These are phyloP conservation scores for Hyaloperonospora arabidopsidis DNA, from an alignment of 352 stramenopile genomes.

Conservation along the genomic window DNA sequence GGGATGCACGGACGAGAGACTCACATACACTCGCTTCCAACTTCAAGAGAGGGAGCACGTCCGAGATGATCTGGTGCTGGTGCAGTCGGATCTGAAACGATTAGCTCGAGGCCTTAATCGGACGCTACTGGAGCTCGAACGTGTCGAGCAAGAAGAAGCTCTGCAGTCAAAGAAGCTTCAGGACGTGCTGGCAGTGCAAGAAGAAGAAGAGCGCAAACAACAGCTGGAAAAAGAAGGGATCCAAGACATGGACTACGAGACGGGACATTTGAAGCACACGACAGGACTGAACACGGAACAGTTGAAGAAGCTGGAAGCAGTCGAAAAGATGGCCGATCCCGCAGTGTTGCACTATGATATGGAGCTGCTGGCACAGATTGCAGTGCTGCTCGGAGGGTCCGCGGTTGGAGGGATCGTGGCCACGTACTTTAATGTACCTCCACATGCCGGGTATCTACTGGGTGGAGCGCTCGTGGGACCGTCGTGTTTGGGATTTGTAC, in stretches of 20 bases:
- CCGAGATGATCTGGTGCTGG: slow-evolving; percentile 35
- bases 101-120: slow-evolving; percentile 63
- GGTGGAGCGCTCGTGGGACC: slow-evolving; percentile 86
- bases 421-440: slow-evolving; percentile 82
- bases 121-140: slow-evolving; percentile 68
- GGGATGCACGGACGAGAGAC: slow-evolving; percentile 21
- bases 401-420: slow-evolving; percentile 86
- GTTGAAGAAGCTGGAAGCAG: slow-evolving; percentile 64
- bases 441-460: slow-evolving; percentile 88
- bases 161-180: slow-evolving; percentile 73
- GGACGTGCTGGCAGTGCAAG: slow-evolving; percentile 66
- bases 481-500: slow-evolving; percentile 78
- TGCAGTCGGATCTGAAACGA: slow-evolving; percentile 56
- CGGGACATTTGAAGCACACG: slow-evolving; percentile 66
- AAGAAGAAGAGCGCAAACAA: slow-evolving; percentile 69
- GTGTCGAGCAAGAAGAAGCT: slow-evolving; percentile 76
- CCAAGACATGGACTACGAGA: slow-evolving; percentile 79
- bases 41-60: slow-evolving; percentile 24
- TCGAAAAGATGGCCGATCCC: slow-evolving; percentile 76
- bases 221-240: slow-evolving; percentile 76
- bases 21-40: slow-evolving; percentile 24
- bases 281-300: slow-evolving; percentile 54
- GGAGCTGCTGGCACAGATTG: slow-evolving; percentile 76
- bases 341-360: slow-evolving; percentile 85
- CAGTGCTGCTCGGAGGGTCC: slow-evolving; percentile 67